Evolutionary conservation across 805 yeast genomes (phyloP).

Genomic region (Yarrowia hollandica): DNA sequence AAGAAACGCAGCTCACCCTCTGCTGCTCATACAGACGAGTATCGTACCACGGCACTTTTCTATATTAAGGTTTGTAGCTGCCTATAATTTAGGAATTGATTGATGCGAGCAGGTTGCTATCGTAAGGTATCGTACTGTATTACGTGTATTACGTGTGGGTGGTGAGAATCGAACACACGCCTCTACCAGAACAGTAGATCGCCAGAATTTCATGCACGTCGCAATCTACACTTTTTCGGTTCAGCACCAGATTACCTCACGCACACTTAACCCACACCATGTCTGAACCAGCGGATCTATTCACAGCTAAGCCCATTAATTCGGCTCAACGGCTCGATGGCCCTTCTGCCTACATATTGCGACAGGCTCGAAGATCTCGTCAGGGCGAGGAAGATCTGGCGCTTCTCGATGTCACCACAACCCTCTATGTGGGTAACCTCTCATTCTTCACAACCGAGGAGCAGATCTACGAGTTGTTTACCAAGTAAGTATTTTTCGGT

Average conservation of each 20-base stretch:
- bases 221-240: constrained; percentile 4
- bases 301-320: constrained; percentile 33
- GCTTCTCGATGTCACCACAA: constrained; percentile 63
- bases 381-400: constrained; percentile 56
- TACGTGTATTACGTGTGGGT: no score
- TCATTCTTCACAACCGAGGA: constrained; percentile 93
- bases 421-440: constrained; percentile 89
- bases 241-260: neutral
- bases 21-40: no score
- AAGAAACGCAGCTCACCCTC: no score
- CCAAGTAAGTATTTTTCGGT: constrained; percentile 60
- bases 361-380: constrained; percentile 41
- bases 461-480: constrained; percentile 83
- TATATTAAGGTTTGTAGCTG: no score
- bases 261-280: constrained; percentile 5
- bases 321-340: constrained; percentile 44
- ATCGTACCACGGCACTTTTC: no score
- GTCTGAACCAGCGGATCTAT: constrained; percentile 30
- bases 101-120: no score
- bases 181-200: no score
- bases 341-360: constrained; percentile 40
- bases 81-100: no score
- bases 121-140: no score
- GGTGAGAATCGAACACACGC: neutral
- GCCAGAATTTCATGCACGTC: neutral